Evolutionary conservation across 2,329 filamentous ascomycete species (phyloP).

Genomic region (Beauveria scarabaeidicola): DNA sequence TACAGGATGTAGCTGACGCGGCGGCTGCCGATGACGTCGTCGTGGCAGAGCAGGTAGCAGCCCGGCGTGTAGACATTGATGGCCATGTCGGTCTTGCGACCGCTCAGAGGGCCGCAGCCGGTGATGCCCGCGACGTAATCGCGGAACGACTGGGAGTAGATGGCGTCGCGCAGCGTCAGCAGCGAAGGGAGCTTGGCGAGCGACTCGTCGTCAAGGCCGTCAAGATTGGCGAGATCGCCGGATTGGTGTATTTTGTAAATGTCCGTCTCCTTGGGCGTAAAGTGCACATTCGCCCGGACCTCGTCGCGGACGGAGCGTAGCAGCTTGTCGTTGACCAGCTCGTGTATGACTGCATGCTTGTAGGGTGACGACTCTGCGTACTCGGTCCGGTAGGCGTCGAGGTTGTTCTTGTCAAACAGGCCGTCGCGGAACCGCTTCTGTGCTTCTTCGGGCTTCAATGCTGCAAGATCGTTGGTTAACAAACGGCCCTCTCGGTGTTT

Average conservation of each 20-base stretch:
- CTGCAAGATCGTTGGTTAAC: conserved; percentile 21
- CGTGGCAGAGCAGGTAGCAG: conserved; percentile 91
- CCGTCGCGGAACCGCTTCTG: conserved; percentile 54
- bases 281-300: conserved; percentile 82
- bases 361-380: conserved; percentile 65
- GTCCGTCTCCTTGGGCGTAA: conserved; percentile 97
- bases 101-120: conserved; percentile 76
- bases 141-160: conserved; percentile 87
- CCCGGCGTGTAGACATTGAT: conserved; percentile 98
- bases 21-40: conserved; percentile 96
- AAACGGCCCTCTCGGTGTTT: neutral
- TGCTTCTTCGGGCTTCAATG: conserved; percentile 40
- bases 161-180: conserved; percentile 82
- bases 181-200: conserved; percentile 80
- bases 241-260: conserved; percentile 99
- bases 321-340: conserved; percentile 70
- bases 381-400: conserved; percentile 49
- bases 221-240: conserved; percentile 91
- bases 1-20: conserved; percentile 97
- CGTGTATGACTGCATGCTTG: conserved; percentile 83
- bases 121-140: conserved; percentile 83
- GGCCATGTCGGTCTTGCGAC: conserved; percentile 95
- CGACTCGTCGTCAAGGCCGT: conserved; percentile 81
- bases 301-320: conserved; percentile 81
- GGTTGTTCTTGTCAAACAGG: conserved; percentile 53